Evolutionary conservation across 2,329 filamentous ascomycete species (phyloP).

Genomic region (Diaporthe ilicicola): DNA sequence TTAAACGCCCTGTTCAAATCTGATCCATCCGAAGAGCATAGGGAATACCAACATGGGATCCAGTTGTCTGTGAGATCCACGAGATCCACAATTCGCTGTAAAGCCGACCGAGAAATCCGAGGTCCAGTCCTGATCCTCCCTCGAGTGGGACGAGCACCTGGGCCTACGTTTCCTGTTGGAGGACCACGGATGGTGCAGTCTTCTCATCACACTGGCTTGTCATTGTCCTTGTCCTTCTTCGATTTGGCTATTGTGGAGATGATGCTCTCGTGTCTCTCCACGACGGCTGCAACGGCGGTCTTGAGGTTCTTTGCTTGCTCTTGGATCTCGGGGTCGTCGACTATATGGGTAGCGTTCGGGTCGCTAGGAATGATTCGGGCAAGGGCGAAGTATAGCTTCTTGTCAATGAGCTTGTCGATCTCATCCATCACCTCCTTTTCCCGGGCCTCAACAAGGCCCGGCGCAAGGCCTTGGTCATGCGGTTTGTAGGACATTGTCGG

Average conservation of each 20-base stretch:
- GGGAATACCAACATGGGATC: not conserved
- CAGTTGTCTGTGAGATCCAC: not conserved
- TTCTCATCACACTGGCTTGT: slow-evolving; percentile 27
- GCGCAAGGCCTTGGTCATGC: slow-evolving; percentile 28
- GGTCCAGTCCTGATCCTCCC: not conserved
- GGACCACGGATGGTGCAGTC: not conserved
- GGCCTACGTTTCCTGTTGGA: not conserved
- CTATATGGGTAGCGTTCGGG: slow-evolving; percentile 28
- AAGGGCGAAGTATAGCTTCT: slow-evolving; percentile 32
- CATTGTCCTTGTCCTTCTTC: slow-evolving; percentile 30
- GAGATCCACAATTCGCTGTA: not conserved
- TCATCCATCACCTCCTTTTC: slow-evolving; percentile 33
- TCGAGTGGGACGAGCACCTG: not conserved
- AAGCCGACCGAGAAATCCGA: not conserved
- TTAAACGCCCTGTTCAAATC: not conserved
- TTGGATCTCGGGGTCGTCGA: slow-evolving; percentile 32
- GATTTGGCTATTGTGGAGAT: slow-evolving; percentile 32
- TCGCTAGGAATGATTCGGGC: slow-evolving; percentile 29
- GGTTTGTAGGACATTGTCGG: slow-evolving; percentile 30
- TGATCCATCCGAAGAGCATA: not conserved
- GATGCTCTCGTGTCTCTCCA: slow-evolving; percentile 32
- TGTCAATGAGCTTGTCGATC: slow-evolving; percentile 33
- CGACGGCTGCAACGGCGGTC: slow-evolving; percentile 29
- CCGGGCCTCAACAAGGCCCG: slow-evolving; percentile 28
- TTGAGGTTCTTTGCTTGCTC: slow-evolving; percentile 32